Conservation (phyloP, 2,329 filamentous ascomycete species). For the Phyllosticta citriasiana region DNA sequence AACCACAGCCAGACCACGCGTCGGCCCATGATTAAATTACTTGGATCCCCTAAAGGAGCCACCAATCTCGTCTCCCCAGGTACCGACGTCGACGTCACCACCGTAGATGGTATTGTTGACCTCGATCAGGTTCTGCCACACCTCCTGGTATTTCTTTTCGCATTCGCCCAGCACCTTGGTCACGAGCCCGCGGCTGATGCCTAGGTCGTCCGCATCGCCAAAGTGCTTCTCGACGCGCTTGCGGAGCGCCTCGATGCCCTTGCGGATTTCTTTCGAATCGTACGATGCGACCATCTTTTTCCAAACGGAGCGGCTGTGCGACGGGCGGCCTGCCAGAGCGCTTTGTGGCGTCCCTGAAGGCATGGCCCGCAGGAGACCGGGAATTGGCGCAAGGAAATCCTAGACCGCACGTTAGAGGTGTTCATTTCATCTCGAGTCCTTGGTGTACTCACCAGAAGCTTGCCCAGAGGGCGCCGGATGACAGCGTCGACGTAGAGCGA, state of each 20-base stretch:
- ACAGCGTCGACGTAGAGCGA: slow-evolving; percentile 77
- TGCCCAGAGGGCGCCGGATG: slow-evolving; percentile 79
- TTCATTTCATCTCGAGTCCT: neutral
- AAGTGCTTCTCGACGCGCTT: slow-evolving; percentile 97
- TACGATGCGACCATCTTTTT: slow-evolving; percentile 76
- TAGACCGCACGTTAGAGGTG: slow-evolving; percentile 17
- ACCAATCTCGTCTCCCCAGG: slow-evolving; percentile 9
- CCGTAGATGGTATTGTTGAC: slow-evolving; percentile 36
- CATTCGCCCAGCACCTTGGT: slow-evolving; percentile 51
- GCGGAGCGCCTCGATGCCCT: slow-evolving; percentile 79
- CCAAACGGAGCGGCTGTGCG: slow-evolving; percentile 71
- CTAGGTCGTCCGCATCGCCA: slow-evolving; percentile 72
- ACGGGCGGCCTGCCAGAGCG: slow-evolving; percentile 68
- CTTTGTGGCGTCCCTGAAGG: slow-evolving; percentile 33
- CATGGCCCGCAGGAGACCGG: slow-evolving; percentile 54
- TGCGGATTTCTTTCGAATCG: slow-evolving; percentile 75
- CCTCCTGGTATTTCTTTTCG: slow-evolving; percentile 45
- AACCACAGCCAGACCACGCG: no score
- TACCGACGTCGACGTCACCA: slow-evolving; percentile 33
- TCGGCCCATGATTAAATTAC: neutral
- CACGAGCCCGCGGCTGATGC: slow-evolving; percentile 50
- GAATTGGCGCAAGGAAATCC: slow-evolving; percentile 85
- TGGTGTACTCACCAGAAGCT: slow-evolving; percentile 52
- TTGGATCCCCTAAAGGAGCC: slow-evolving; percentile 3
- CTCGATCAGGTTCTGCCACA: slow-evolving; percentile 39